Conservation (phyloP, 805 yeast genomes). For the Monosporozyma yasuniensis region DNA sequence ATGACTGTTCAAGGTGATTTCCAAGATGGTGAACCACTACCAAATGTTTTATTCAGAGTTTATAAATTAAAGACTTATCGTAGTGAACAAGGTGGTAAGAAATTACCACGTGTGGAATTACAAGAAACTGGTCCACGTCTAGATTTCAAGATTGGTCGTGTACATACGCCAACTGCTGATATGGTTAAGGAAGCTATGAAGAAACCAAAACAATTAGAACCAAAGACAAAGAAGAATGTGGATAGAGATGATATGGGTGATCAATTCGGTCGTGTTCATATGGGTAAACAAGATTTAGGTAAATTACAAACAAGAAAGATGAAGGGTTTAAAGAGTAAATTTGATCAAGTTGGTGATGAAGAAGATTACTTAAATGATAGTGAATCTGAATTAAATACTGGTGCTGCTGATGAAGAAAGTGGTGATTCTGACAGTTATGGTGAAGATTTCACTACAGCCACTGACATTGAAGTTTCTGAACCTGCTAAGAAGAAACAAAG, state of each 20-base stretch:
- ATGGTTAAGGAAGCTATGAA: slow-evolving; percentile 81
- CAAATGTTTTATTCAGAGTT: slow-evolving; percentile 81
- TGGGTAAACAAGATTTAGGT: slow-evolving; percentile 88
- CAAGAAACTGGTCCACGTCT: slow-evolving; percentile 94
- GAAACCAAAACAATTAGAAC: slow-evolving; percentile 72
- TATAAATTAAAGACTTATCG: slow-evolving; percentile 74
- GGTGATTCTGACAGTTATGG: slow-evolving; percentile 18
- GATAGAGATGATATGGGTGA: slow-evolving; percentile 88
- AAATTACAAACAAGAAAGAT: slow-evolving; percentile 93
- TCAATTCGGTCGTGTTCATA: slow-evolving; percentile 90
- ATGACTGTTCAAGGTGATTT: slow-evolving; percentile 69
- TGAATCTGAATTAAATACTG: slow-evolving; percentile 29
- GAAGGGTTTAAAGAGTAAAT: slow-evolving; percentile 90
- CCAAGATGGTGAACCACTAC: slow-evolving; percentile 60
- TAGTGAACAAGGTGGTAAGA: slow-evolving; percentile 58
- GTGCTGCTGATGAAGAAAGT: slow-evolving; percentile 11
- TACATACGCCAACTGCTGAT: slow-evolving; percentile 73
- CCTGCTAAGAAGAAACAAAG: slow-evolving; percentile 27
- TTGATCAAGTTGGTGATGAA: slow-evolving; percentile 62
- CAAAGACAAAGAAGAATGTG: slow-evolving; percentile 81
- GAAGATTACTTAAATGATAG: slow-evolving; percentile 35
- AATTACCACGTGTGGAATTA: slow-evolving; percentile 86
- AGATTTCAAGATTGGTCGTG: slow-evolving; percentile 86
- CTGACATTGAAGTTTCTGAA: slow-evolving; percentile 25
- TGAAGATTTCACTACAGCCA: slow-evolving; percentile 30